phyloP scores from a whole-genome alignment of 1,284 basidiomycete genomes.

The Malassezia cuniculi region DNA sequence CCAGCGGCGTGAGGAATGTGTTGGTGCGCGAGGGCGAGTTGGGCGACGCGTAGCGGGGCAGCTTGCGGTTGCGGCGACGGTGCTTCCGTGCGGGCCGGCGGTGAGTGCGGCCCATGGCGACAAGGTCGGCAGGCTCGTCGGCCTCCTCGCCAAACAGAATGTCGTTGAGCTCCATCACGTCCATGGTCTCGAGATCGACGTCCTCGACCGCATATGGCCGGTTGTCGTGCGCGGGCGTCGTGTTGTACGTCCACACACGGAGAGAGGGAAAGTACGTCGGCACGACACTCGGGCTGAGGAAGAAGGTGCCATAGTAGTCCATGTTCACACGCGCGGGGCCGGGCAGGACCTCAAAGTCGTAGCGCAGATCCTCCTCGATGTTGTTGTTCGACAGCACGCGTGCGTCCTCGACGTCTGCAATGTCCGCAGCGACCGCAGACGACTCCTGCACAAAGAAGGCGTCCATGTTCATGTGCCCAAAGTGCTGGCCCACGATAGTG shows the following conservation, averaged over 20 bases:
- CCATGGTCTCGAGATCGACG: conserved; percentile 37
- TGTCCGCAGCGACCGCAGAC: neutral
- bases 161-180: conserved; percentile 16
- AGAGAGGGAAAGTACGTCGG: conserved; percentile 79
- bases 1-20: conserved; percentile 59
- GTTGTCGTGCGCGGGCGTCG: conserved; percentile 10
- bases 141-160: conserved; percentile 20
- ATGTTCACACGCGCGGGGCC: conserved; percentile 27
- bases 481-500: conserved; percentile 77
- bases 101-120: conserved; percentile 1
- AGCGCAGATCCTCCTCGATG: conserved; percentile 26
- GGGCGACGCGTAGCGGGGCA: conserved; percentile 55
- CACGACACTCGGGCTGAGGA: conserved; percentile 51
- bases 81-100: conserved; percentile 50
- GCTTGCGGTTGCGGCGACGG: conserved; percentile 42
- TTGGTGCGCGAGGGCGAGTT: conserved; percentile 61
- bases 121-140: conserved; percentile 35
- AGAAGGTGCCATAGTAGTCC: conserved; percentile 31
- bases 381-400: conserved; percentile 1
- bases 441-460: conserved; percentile 37
- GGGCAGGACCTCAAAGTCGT: conserved; percentile 35
- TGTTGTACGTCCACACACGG: conserved; percentile 56
- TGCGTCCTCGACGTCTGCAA: neutral
- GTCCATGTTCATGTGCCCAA: conserved; percentile 54
- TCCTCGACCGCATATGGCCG: neutral